Evolutionary conservation across 306 rosid species (phyloP).

Genomic region (Cajanus cajan): DNA sequence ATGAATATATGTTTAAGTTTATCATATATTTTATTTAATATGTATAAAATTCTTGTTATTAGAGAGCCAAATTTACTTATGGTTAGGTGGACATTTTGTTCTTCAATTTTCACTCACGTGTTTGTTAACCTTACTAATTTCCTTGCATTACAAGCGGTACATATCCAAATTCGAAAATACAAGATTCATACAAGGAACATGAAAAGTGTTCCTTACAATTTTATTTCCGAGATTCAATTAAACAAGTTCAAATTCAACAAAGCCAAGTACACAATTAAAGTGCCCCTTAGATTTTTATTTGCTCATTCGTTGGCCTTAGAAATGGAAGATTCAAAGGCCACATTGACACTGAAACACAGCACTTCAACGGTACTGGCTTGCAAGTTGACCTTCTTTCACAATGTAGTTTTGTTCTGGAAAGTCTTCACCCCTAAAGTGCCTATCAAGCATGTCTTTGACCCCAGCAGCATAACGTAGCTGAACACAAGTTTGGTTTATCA

Average conservation of each 20-base stretch:
- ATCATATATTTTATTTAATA: too few relatives aligned
- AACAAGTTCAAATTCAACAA: slow-evolving; percentile 16
- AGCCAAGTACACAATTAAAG: neutral
- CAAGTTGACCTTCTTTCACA: slow-evolving; percentile 85
- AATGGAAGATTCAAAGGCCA: slow-evolving; percentile 6
- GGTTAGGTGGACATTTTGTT: too few relatives aligned
- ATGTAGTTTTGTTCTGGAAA: slow-evolving; percentile 91
- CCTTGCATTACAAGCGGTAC: neutral
- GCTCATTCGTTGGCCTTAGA: neutral
- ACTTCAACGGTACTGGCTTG: slow-evolving; percentile 76
- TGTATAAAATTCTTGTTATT: too few relatives aligned
- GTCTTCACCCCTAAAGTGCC: slow-evolving; percentile 88
- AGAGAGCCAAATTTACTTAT: too few relatives aligned
- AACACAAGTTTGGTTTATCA: slow-evolving; percentile 10
- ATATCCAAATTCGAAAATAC: neutral
- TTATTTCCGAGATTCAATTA: slow-evolving; percentile 17
- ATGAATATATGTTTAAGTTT: too few relatives aligned
- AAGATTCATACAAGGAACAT: neutral
- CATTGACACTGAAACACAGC: neutral
- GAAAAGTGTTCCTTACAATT: neutral
- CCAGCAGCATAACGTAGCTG: slow-evolving; percentile 97
- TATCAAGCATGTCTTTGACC: slow-evolving; percentile 85
- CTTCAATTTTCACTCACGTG: too few relatives aligned
- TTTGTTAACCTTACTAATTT: too few relatives aligned
- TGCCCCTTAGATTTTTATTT: slow-evolving; percentile 9